These are phyloP conservation scores for Alternaria incomplexa DNA, from an alignment of 2,329 filamentous ascomycete species.

Conservation along the genomic window DNA sequence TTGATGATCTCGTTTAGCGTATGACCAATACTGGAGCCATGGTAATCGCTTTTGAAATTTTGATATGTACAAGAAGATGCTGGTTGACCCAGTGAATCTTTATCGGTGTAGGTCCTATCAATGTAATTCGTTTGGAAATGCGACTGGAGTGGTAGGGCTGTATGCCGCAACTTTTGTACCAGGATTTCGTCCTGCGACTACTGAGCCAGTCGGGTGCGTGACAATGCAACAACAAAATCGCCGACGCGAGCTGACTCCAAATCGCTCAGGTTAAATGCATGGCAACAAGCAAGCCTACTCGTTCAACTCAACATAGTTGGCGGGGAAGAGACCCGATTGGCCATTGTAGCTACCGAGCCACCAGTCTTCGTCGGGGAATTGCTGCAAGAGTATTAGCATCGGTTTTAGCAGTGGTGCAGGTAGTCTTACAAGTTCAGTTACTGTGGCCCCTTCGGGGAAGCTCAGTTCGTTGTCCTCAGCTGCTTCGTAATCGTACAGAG, in stretches of 20 bases:
- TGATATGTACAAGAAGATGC: background rate
- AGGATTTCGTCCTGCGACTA: background rate
- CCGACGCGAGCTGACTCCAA: background rate
- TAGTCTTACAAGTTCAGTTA: slow-evolving; percentile 74
- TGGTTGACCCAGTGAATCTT: background rate
- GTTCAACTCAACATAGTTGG: slow-evolving; percentile 57
- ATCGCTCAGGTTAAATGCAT: background rate
- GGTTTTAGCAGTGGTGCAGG: background rate
- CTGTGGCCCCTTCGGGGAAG: slow-evolving; percentile 87
- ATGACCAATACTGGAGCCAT: background rate
- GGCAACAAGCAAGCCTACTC: background rate
- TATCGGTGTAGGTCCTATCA: background rate
- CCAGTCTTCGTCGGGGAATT: slow-evolving; percentile 99
- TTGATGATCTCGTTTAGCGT: background rate
- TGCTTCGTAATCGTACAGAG: slow-evolving; percentile 94
- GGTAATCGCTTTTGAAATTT: background rate
- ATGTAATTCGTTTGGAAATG: background rate
- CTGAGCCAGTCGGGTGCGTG: slow-evolving; percentile 1
- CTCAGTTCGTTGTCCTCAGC: slow-evolving; percentile 88
- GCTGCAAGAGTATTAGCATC: slow-evolving; percentile 57
- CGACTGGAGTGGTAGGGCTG: background rate
- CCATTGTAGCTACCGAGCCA: slow-evolving; percentile 91
- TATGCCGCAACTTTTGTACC: slow-evolving; percentile 1
- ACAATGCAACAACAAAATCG: background rate
- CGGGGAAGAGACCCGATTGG: slow-evolving; percentile 78